Evolutionary conservation across 108 stramenopile species (phyloP), one percentile per base, ranked within the genome.

Genomic region (Nitzschia inconspicua): DNA sequence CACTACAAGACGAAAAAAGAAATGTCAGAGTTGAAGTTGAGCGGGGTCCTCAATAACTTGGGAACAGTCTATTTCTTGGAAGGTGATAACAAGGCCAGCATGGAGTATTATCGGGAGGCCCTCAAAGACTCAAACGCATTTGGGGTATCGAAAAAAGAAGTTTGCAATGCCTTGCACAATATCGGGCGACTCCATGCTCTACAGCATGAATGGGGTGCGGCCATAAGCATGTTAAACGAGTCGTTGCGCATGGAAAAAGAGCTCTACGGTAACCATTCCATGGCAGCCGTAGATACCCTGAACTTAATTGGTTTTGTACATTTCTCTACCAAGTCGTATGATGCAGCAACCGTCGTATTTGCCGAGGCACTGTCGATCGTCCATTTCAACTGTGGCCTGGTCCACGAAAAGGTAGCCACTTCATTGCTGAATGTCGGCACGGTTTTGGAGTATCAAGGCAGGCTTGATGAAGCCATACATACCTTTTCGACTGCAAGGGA

Each of bases 131-230:
- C 67, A 41, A 28, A 32, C 8, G 4, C 31, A 4, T 31, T 29
- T 28, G 28, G 3, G 16, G 37, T 28, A 1, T 43, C 29, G 4
- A 25, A 31, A 14, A 55, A 46, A 28, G 77, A 78, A 36, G 55
- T 75, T 32, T 77, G 82, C 8, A 80, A 80, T 25, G 54, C 71
- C 2, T 42, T 80, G 23, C 75, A 81, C 68, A 86, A 83, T 42
- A 73, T 83, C 30, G 85, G 82, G n/a, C 65, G 77, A 13, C 57
- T 83, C 7, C 52, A 83, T 47, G 66, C 72, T 13, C 64, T 80
- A 39, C 55, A 40, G 2, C 57, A 86, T 31, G 53, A 83, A 44
- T 81, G 66, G 44, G 65, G 70, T 30, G 57, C 40, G 10, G 82
- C 85, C 7, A 53, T 74, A 19, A 42, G 11, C 14, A 30, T 52